Evolutionary conservation across 495 filamentous ascomycete species (phyloP), one percentile per base, ranked within the genome.

Genomic region (Penicillium waksmanii): DNA sequence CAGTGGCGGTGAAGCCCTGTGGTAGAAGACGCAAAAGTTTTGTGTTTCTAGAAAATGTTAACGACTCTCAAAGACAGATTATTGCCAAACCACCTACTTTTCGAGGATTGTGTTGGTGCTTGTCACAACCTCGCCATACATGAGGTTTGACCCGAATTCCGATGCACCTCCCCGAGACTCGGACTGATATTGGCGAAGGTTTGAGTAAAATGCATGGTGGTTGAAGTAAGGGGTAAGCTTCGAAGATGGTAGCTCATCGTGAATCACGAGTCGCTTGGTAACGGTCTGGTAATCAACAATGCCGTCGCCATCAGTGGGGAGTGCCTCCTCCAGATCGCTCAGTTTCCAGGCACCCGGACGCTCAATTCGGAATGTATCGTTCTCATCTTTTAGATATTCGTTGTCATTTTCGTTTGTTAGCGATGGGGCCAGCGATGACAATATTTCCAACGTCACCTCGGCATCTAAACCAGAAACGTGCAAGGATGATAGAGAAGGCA

Each of bases 61-160:
- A 66, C 49, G 1, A 10, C 35, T 18, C 34, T 0, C 9, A 23
- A 17, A 10, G 35, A 8, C 42, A 23, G 25, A 25, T 11, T 8
- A 1, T 9, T n/a, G 17, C 13, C 33, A 18, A 18, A 52, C 18
- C 17, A 21, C 74, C 70, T 73, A 92, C 90, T 95, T 96, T 69
- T 98, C 95, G 1, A 98, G 77, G n/a, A 98, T 80, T 2, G 93
- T 96, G 71, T 92, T 96, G 19, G 95, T 98, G 72, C 92, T 96
- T 15, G 95, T 97, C 42, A 98, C 79, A 4, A 96, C 91, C 70
- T 97, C 92, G 35, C 90, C 94, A 71, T 98, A 98, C 55, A 98
- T 76, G 6, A 97, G 70, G 47, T 84, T 78, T 12, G 87, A 79
- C 6, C 96, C 96, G 79, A 96, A 97, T 27, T 81, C 73, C 3